Conservation (phyloP, 2,329 filamentous ascomycete species). For the Apiospora arundinis region DNA sequence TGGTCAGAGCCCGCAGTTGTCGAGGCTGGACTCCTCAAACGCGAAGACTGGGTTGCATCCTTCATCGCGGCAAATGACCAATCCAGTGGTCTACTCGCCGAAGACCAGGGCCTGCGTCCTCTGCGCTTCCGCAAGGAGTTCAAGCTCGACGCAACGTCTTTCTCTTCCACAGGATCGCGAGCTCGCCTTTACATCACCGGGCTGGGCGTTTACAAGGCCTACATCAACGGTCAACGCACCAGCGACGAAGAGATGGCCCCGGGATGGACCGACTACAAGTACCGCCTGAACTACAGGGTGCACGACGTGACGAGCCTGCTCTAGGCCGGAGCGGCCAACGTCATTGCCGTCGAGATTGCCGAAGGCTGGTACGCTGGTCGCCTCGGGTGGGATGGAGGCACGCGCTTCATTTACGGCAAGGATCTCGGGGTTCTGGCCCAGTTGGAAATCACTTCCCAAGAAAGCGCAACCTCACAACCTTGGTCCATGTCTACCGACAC, state of each 20-base stretch:
- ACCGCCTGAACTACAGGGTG: constrained; percentile 58
- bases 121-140: constrained; percentile 2
- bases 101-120: not conserved
- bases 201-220: constrained; percentile 52
- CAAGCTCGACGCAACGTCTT: not conserved
- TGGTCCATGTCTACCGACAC: constrained; percentile 43
- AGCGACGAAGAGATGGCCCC: constrained; percentile 52
- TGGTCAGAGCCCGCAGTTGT: constrained; percentile 42
- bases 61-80: constrained; percentile 40
- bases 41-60: constrained; percentile 33
- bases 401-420: constrained; percentile 41
- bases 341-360: constrained; percentile 52
- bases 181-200: constrained; percentile 54
- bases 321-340: constrained; percentile 42
- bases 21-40: constrained; percentile 42
- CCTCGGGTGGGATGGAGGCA: constrained; percentile 39
- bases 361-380: constrained; percentile 59
- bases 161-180: not conserved
- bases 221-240: constrained; percentile 53
- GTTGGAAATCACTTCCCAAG: constrained; percentile 33
- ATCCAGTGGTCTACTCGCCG: not conserved
- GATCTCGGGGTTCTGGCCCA: constrained; percentile 39
- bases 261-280: constrained; percentile 58
- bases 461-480: constrained; percentile 27
- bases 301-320: constrained; percentile 56